Evolutionary conservation across 495 filamentous ascomycete genomes (phyloP).

Genomic region (Tuber borchii): DNA sequence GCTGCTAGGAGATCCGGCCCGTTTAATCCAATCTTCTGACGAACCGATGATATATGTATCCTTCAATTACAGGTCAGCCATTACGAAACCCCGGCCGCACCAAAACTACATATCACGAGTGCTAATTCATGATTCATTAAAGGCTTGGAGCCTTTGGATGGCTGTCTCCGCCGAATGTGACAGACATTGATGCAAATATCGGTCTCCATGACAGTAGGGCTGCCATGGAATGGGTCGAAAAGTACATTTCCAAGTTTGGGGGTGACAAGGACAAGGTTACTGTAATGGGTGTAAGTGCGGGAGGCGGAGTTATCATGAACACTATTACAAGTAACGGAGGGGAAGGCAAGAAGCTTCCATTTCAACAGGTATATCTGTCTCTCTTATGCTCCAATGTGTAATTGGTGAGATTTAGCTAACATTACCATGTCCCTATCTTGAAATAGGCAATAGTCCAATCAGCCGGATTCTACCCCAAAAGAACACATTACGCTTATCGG

Average conservation of each 20-base stretch:
- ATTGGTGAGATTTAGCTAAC: neutral
- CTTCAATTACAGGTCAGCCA: constrained; percentile 54
- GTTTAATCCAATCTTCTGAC: constrained; percentile 48
- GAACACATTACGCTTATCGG: neutral
- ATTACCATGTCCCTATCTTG: constrained; percentile 11
- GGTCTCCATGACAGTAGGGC: constrained; percentile 62
- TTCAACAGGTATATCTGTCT: constrained; percentile 25
- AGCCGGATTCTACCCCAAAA: constrained; percentile 13
- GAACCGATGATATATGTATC: constrained; percentile 59
- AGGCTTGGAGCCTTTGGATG: constrained; percentile 59
- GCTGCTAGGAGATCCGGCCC: constrained; percentile 44
- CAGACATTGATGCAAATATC: constrained; percentile 54
- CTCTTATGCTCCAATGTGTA: neutral
- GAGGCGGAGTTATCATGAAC: constrained; percentile 50
- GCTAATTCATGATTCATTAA: neutral
- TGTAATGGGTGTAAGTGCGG: constrained; percentile 62
- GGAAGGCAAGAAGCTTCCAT: constrained; percentile 19
- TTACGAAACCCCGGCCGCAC: neutral
- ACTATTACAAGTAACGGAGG: constrained; percentile 34
- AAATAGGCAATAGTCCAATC: constrained; percentile 37
- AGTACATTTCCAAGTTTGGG: constrained; percentile 63
- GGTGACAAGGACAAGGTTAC: constrained; percentile 59
- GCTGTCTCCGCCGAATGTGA: constrained; percentile 46
- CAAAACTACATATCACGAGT: neutral
- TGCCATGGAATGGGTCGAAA: constrained; percentile 66